Conservation (phyloP, 495 filamentous ascomycete species). For the Trichoderma reesei region DNA sequence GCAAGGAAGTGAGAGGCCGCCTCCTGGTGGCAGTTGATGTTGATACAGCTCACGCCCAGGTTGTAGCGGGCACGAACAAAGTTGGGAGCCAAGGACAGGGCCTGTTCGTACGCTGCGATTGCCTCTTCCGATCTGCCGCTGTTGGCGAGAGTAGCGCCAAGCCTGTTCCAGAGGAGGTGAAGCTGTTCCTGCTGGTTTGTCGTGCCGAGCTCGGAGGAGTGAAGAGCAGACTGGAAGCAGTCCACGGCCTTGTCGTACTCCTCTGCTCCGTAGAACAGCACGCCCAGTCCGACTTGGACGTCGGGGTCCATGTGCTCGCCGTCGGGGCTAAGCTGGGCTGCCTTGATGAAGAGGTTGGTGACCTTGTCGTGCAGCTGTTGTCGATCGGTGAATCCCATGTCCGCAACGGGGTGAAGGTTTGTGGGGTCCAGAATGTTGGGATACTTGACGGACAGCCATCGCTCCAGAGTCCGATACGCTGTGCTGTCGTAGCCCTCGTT, state of each 20-base stretch:
- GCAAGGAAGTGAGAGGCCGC: constrained; percentile 92
- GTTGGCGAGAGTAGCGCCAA: constrained; percentile 94
- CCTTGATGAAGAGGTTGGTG: constrained; percentile 79
- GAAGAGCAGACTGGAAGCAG: constrained; percentile 87
- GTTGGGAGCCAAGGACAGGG: constrained; percentile 78
- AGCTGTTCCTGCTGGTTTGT: constrained; percentile 67
- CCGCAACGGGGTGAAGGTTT: constrained; percentile 56
- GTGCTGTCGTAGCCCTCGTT: constrained; percentile 98
- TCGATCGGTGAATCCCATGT: constrained; percentile 87
- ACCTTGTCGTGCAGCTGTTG: constrained; percentile 83
- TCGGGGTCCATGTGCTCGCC: constrained; percentile 91
- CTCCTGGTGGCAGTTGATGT: constrained; percentile 88
- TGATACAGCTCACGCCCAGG: constrained; percentile 91
- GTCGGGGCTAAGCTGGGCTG: constrained; percentile 80
- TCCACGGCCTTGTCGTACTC: constrained; percentile 98
- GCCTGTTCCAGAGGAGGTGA: constrained; percentile 94
- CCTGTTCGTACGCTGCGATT: constrained; percentile 91
- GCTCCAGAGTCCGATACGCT: constrained; percentile 92
- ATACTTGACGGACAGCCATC: constrained; percentile 91
- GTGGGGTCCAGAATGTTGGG: constrained; percentile 61
- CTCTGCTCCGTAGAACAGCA: constrained; percentile 95
- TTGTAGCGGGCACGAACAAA: constrained; percentile 97
- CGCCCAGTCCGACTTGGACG: constrained; percentile 93
- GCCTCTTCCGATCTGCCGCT: constrained; percentile 87
- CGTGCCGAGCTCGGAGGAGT: constrained; percentile 66